Evolutionary conservation across 108 stramenopile species (phyloP).

Genomic region (Aurantiochytrium sp.): DNA sequence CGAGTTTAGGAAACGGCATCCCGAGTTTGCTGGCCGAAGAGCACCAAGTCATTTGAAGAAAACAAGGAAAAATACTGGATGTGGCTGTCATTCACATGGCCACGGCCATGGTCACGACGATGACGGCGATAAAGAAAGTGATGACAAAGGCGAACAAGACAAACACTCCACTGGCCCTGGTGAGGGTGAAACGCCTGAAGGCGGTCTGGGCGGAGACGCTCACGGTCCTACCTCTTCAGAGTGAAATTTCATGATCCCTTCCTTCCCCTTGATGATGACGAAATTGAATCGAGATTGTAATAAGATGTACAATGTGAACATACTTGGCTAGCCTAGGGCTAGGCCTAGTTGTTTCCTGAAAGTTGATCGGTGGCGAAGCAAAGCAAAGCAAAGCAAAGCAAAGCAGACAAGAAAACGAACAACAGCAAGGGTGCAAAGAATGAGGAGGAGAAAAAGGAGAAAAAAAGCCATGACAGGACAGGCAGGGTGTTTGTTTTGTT

Average conservation of each 20-base stretch:
- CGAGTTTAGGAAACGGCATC: background rate
- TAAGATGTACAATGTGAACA: too few species aligned
- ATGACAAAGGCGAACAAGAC: background rate
- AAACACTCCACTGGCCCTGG: background rate
- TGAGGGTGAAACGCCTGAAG: background rate
- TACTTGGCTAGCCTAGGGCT: too few species aligned
- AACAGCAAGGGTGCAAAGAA: too few species aligned
- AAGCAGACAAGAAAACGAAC: too few species aligned
- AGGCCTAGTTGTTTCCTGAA: too few species aligned
- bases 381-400: too few species aligned
- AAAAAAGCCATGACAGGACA: too few species aligned
- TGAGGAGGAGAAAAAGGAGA: too few species aligned
- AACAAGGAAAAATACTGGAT: background rate
- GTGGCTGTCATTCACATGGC: background rate
- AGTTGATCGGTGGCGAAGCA: too few species aligned
- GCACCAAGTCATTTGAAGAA: background rate
- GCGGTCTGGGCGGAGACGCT: background rate
- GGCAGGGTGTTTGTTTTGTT: too few species aligned
- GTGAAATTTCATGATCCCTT: background rate
- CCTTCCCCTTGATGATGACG: too few species aligned
- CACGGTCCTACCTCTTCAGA: background rate
- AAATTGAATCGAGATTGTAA: too few species aligned
- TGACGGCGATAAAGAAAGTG: background rate
- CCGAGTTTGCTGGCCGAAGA: background rate
- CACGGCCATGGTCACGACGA: background rate